phyloP scores from a whole-genome alignment of 345 rosid species.

The Murraya koenigii region DNA sequence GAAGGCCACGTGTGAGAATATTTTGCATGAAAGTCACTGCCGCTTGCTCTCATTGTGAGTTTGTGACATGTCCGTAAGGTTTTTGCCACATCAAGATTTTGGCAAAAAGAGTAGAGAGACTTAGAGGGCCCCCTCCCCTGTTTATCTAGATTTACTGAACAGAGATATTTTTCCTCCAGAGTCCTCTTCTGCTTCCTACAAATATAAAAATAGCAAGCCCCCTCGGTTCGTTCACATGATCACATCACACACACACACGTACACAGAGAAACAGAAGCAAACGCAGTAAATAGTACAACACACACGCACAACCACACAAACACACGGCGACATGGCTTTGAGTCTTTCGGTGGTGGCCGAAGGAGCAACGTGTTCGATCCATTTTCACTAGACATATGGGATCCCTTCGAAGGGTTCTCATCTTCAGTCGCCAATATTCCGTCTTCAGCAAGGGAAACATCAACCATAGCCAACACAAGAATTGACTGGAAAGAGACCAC shows the following conservation, averaged over 20 bases:
- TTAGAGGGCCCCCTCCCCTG: background rate
- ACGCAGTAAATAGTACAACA: background rate
- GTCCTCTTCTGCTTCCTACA: background rate
- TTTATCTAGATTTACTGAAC: background rate
- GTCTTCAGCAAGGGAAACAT: slow-evolving; percentile 1
- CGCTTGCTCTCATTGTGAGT: background rate
- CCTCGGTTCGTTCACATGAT: too few species aligned
- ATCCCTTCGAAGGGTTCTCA: slow-evolving; percentile 16
- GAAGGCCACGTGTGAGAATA: background rate
- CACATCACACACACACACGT: too few species aligned
- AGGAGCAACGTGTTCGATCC: slow-evolving; percentile 36
- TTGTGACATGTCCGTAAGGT: background rate
- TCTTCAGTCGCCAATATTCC: background rate
- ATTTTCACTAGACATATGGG: slow-evolving; percentile 24
- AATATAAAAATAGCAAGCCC: too few species aligned
- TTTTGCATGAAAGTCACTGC: background rate
- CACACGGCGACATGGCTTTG: too few species aligned
- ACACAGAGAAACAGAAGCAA: too few species aligned
- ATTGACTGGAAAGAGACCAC: slow-evolving; percentile 42
- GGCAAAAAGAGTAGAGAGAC: slow-evolving; percentile 1
- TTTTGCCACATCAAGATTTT: background rate
- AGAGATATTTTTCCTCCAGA: background rate
- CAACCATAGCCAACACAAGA: slow-evolving; percentile 23
- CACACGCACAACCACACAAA: too few species aligned
- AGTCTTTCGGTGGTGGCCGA: slow-evolving; percentile 18